phyloP scores from a whole-genome alignment of 768 basidiomycete species.

The Pulveroboletus ravenelii region DNA sequence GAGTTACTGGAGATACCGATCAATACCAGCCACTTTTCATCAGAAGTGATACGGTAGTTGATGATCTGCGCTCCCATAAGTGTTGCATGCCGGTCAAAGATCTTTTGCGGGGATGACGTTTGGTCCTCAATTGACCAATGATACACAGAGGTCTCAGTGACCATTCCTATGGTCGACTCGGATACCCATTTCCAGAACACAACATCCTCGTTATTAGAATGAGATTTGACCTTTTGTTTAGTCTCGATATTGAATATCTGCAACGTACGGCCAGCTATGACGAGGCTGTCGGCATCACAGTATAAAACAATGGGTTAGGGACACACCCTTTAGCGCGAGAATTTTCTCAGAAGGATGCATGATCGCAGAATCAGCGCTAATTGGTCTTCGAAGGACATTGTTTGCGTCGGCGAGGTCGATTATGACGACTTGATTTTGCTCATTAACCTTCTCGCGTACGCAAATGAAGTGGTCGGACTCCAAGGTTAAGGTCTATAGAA shows the following conservation, averaged over 20 bases:
- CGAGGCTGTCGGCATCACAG: constrained; percentile 4
- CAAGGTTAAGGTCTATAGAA: constrained; percentile 77
- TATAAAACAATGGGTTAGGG: background rate
- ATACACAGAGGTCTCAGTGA: constrained; percentile 88
- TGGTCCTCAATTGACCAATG: constrained; percentile 83
- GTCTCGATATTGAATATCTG: constrained; percentile 98
- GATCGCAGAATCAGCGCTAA: constrained; percentile 97
- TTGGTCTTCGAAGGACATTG: constrained; percentile 92
- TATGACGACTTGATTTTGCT: constrained; percentile 97
- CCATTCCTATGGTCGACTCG: constrained; percentile 87
- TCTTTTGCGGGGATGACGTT: constrained; percentile 80
- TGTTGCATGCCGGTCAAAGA: constrained; percentile 96
- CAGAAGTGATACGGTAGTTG: constrained; percentile 89
- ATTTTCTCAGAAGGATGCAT: constrained; percentile 98
- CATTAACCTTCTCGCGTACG: constrained; percentile 91
- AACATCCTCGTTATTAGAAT: constrained; percentile 88
- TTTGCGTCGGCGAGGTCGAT: constrained; percentile 97
- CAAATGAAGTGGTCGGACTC: constrained; percentile 99
- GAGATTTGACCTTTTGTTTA: constrained; percentile 96
- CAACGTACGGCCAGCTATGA: constrained; percentile 81
- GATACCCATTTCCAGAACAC: constrained; percentile 99
- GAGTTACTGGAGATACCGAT: constrained; percentile 92
- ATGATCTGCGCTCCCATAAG: constrained; percentile 95
- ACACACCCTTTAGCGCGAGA: constrained; percentile 82
- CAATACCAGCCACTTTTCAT: constrained; percentile 97